Evolutionary conservation across 179 eudicot species (phyloP).

Genomic region (Amaranthus tricolor): DNA sequence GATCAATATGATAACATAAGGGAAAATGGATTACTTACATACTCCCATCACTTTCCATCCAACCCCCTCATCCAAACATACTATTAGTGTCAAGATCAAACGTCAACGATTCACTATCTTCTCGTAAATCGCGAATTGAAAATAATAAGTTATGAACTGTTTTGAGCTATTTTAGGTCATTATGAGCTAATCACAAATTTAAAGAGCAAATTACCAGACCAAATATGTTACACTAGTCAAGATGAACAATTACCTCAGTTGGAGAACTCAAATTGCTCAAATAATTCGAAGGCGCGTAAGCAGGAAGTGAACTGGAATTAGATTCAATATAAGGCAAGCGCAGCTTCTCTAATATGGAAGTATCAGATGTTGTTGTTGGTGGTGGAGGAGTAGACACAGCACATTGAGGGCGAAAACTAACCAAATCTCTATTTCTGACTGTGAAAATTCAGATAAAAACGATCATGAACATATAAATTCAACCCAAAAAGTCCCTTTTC

Average conservation of each 20-base stretch:
- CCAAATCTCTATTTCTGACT: conserved; percentile 61
- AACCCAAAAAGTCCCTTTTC: not conserved
- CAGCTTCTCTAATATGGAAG: conserved; percentile 61
- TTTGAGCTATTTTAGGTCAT: no score
- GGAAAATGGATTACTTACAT: not conserved
- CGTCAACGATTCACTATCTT: no score
- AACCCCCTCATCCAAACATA: not conserved
- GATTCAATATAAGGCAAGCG: conserved; percentile 51
- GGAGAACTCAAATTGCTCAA: conserved; percentile 36
- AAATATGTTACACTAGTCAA: not conserved
- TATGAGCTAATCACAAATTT: no score
- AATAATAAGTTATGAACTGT: no score
- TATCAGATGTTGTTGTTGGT: conserved; percentile 41
- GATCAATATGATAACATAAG: not conserved
- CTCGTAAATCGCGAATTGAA: no score
- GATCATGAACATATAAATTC: conserved; percentile 2
- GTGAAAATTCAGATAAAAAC: conserved; percentile 29
- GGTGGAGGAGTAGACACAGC: conserved; percentile 50
- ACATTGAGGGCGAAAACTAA: conserved; percentile 57
- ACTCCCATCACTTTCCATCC: not conserved
- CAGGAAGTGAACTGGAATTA: conserved; percentile 48
- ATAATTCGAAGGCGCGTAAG: conserved; percentile 44
- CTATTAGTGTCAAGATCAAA: not conserved
- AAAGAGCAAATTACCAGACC: not conserved
- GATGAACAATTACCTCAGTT: conserved; percentile 42